Percentiles rank a stretch among this genome's conserved stretches.
Evolutionary conservation across 2,329 filamentous ascomycete genomes (phyloP).

Genomic region (Ophiosphaerella herpotricha): DNA sequence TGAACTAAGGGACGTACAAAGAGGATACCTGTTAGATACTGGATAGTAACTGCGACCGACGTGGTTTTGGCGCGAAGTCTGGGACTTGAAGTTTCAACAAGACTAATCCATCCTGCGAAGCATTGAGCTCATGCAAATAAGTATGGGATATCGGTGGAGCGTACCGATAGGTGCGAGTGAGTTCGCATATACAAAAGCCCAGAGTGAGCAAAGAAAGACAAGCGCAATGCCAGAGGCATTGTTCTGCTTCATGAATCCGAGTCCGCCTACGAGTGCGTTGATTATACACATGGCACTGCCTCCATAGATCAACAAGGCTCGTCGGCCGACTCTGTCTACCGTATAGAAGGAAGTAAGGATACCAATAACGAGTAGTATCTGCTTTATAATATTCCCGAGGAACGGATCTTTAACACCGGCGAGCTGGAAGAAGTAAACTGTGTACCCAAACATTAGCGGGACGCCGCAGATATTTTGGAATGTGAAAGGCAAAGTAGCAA

Average conservation of each 20-base stretch:
- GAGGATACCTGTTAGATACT: constrained; percentile 6
- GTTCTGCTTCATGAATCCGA: constrained; percentile 8
- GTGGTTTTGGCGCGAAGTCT: constrained; percentile 8
- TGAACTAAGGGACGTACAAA: neutral
- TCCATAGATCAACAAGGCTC: constrained; percentile 2
- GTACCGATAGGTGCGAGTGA: constrained; percentile 8
- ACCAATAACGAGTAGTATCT: constrained; percentile 5
- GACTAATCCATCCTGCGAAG: constrained; percentile 5
- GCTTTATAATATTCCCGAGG: constrained; percentile 8
- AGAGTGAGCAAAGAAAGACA: constrained; percentile 5
- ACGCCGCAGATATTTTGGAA: constrained; percentile 9
- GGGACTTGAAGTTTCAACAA: constrained; percentile 6
- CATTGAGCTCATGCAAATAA: neutral
- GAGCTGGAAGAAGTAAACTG: constrained; percentile 9
- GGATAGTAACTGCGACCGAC: constrained; percentile 6
- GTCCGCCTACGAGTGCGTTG: constrained; percentile 4
- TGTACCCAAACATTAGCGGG: constrained; percentile 12
- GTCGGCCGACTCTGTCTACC: constrained; percentile 1
- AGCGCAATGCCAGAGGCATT: constrained; percentile 4
- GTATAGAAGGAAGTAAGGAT: constrained; percentile 8
- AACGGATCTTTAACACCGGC: constrained; percentile 8
- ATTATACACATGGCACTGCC: constrained; percentile 5
- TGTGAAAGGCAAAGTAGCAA: constrained; percentile 6
- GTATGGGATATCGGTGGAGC: neutral
- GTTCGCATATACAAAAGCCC: constrained; percentile 10